Base-by-base conservation (phyloP, 331 rosid species). In the Dryas integrifolia region DNA sequence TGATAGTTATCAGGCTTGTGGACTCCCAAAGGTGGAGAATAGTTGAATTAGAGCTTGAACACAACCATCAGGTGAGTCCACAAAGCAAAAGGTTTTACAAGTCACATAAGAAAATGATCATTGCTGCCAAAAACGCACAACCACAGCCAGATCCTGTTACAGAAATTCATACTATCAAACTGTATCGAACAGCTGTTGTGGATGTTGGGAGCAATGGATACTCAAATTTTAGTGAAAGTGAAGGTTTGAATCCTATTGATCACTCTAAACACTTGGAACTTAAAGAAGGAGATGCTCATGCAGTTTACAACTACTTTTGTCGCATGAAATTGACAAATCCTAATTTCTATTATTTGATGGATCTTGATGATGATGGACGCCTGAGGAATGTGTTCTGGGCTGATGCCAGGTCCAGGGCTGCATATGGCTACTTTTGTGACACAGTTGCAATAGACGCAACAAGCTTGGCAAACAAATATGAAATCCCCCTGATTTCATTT, bases 361-460 rank as follows among this genome's bases (percentile, higher is more conserved):
- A 88, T 79, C 55, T 90, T 18, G 94, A 85, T 74, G 87, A 83
- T 56, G 89, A 80, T n/a, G 90, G 97, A 76, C 81, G 58, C 59
- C 84, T 90, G 68, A 88, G 85, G 74, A 90, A 90, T 77, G 83
- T 86, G 71, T 90, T 90, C 45, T 90, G 94, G 96, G 92, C 88
- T 56, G 96, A 90, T 78, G 81, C 96, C 38, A 81, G 89, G 84
- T 82, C 94, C 65, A 85, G 89, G 86, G 79, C 82, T 58, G 86
- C 92, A 47, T 85, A 67, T 75, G 68, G 77, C 59, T 88, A 86
- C 81, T 90, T 88, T 58, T 80, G 79, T 64, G 96, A 88, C 78
- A 85, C 83, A n/a, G 81, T 90, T 47, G 77, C 81, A 18, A 70
- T 90, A 45, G 92, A 90, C 65, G 88, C 94, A n/a, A 82, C 92